Percentiles rank a stretch among this genome's conserved stretches.
Conservation (phyloP, 306 rosid genomes). For the Ormosia emarginata region DNA sequence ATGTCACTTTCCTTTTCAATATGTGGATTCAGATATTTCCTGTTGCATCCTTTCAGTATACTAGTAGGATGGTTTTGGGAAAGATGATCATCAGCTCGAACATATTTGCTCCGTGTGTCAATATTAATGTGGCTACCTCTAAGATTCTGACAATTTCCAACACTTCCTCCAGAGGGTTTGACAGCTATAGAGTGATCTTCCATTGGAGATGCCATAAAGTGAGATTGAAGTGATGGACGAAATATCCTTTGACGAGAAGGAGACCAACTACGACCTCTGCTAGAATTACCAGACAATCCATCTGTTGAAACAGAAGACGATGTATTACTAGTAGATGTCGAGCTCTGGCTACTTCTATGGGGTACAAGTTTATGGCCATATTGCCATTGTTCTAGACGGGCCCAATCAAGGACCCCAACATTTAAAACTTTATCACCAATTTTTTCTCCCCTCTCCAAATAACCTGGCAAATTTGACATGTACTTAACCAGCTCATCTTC, state of each 20-base stretch:
- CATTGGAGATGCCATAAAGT: slow-evolving; percentile 34
- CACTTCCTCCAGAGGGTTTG: slow-evolving; percentile 32
- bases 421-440: slow-evolving; percentile 65
- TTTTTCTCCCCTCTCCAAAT: slow-evolving; percentile 67
- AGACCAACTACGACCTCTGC: slow-evolving; percentile 45
- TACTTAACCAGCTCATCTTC: slow-evolving; percentile 83
- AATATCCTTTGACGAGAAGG: slow-evolving; percentile 45
- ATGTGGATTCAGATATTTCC: slow-evolving; percentile 24
- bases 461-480: slow-evolving; percentile 89
- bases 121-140: slow-evolving; percentile 20
- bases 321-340: slow-evolving; percentile 49
- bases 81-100: slow-evolving; percentile 31
- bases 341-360: slow-evolving; percentile 36
- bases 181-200: slow-evolving; percentile 35
- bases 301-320: slow-evolving; percentile 53
- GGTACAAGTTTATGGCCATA: slow-evolving; percentile 45
- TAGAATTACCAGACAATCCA: slow-evolving; percentile 50
- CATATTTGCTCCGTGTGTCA: slow-evolving; percentile 32
- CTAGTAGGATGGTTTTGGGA: slow-evolving; percentile 30
- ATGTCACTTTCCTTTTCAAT: slow-evolving; percentile 33
- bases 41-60: slow-evolving; percentile 34
- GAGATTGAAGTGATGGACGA: slow-evolving; percentile 56
- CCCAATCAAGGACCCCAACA: slow-evolving; percentile 98
- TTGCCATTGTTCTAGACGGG: slow-evolving; percentile 77
- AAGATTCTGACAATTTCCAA: slow-evolving; percentile 36